Percentiles rank a stretch among this genome's conserved stretches.
These are phyloP conservation scores for Micractinium sp. DNA, from an alignment of 139 green algal species.

Conservation along the genomic window DNA sequence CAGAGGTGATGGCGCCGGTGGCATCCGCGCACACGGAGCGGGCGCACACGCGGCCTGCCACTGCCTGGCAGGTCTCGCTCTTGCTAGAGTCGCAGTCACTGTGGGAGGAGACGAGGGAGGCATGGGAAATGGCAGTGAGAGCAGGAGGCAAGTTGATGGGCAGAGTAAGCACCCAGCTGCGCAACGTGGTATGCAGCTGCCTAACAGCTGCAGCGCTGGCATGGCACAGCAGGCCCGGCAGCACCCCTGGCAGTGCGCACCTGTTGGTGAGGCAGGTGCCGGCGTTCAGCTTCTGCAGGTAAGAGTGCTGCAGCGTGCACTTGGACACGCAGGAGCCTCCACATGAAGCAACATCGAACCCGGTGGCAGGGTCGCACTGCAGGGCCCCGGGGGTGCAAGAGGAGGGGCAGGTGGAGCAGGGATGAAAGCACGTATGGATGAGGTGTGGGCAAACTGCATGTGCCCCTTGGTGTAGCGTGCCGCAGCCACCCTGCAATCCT, in stretches of 20 bases:
- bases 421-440: neutral
- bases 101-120: neutral
- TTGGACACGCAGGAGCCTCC: neutral
- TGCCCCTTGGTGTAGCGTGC: neutral
- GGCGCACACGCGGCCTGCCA: neutral
- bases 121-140: neutral
- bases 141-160: neutral
- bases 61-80: neutral
- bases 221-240: neutral
- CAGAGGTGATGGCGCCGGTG: neutral
- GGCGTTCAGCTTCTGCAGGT: neutral
- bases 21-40: neutral
- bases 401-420: neutral
- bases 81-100: neutral
- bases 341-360: neutral
- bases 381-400: too few species aligned
- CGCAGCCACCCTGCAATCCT: neutral
- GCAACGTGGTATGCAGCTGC: too few species aligned
- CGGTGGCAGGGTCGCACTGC: conserved; percentile 1
- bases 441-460: neutral
- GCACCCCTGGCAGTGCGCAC: neutral
- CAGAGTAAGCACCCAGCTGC: too few species aligned
- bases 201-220: too few species aligned
- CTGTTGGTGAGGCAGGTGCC: conserved; percentile 2
- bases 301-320: neutral